Evolutionary conservation across 1,139 yeast genomes (phyloP).

Genomic region (Citeromyces hawaiiensis): DNA sequence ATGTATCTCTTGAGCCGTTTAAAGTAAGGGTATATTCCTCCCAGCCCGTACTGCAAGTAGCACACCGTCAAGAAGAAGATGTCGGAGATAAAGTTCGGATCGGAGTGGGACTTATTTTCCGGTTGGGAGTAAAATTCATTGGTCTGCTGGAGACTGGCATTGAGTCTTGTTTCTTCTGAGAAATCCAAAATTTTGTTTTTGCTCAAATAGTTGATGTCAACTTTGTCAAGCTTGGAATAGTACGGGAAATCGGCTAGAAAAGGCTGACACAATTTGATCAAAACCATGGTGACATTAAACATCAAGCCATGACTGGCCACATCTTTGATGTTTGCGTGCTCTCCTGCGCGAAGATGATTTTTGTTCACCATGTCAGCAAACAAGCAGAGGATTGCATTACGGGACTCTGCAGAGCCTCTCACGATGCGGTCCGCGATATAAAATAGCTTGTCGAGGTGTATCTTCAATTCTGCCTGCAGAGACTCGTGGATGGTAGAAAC

Average conservation of each 20-base stretch:
- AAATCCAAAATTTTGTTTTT: slow-evolving; percentile 42
- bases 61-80: slow-evolving; percentile 74
- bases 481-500: slow-evolving; percentile 37
- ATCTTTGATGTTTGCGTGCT: slow-evolving; percentile 58
- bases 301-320: slow-evolving; percentile 74
- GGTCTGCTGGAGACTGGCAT: slow-evolving; percentile 63
- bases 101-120: slow-evolving; percentile 17
- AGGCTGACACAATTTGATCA: slow-evolving; percentile 69
- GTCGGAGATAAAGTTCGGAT: slow-evolving; percentile 74
- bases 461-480: slow-evolving; percentile 44
- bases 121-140: slow-evolving; percentile 33
- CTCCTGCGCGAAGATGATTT: slow-evolving; percentile 81
- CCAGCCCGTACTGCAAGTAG: slow-evolving; percentile 79
- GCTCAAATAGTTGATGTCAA: slow-evolving; percentile 54
- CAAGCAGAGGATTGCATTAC: slow-evolving; percentile 51
- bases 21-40: slow-evolving; percentile 55
- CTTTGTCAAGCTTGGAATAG: slow-evolving; percentile 55
- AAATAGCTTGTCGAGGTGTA: slow-evolving; percentile 47
- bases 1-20: slow-evolving; percentile 39
- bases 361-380: slow-evolving; percentile 61
- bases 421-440: slow-evolving; percentile 60
- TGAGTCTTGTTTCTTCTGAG: slow-evolving; percentile 70
- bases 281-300: slow-evolving; percentile 57
- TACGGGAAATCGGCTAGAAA: slow-evolving; percentile 43
- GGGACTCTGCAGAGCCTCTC: slow-evolving; percentile 58